Evolutionary conservation across 2,329 filamentous ascomycete genomes (phyloP).

Genomic region (Exophiala dermatitidis): DNA sequence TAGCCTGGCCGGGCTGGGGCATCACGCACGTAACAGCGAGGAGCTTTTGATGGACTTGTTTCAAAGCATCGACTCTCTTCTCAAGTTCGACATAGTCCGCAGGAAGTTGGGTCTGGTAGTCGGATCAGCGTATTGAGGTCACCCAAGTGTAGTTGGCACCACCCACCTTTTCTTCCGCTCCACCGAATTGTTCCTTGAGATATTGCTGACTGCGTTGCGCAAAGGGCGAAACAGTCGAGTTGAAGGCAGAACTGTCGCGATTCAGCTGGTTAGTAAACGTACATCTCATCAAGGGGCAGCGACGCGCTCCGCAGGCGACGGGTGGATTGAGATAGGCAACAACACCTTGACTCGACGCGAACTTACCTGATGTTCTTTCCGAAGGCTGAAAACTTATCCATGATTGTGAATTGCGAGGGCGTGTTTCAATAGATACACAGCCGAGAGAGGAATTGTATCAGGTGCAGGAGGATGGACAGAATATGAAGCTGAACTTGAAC

Average conservation of each 20-base stretch:
- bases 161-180: constrained; percentile 81
- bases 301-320: background rate
- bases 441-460: background rate
- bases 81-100: constrained; percentile 97
- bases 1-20: background rate
- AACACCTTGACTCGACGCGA: constrained; percentile 19
- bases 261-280: constrained; percentile 27
- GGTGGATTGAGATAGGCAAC: background rate
- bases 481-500: background rate
- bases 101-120: constrained; percentile 75
- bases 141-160: background rate
- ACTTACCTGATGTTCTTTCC: constrained; percentile 61
- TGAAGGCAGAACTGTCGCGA: constrained; percentile 47
- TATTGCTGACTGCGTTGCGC: constrained; percentile 92
- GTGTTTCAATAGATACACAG: background rate
- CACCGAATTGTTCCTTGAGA: constrained; percentile 94
- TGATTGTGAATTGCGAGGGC: constrained; percentile 30
- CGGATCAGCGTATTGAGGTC: background rate
- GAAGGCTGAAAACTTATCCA: constrained; percentile 65
- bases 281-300: constrained; percentile 16
- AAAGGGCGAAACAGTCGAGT: constrained; percentile 82
- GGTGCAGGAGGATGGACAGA: background rate
- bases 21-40: constrained; percentile 74
- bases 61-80: constrained; percentile 95
- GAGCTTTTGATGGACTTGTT: constrained; percentile 95